Conservation (phyloP, 176 grass and related monocot genomes). For the Musa troglodytarum region DNA sequence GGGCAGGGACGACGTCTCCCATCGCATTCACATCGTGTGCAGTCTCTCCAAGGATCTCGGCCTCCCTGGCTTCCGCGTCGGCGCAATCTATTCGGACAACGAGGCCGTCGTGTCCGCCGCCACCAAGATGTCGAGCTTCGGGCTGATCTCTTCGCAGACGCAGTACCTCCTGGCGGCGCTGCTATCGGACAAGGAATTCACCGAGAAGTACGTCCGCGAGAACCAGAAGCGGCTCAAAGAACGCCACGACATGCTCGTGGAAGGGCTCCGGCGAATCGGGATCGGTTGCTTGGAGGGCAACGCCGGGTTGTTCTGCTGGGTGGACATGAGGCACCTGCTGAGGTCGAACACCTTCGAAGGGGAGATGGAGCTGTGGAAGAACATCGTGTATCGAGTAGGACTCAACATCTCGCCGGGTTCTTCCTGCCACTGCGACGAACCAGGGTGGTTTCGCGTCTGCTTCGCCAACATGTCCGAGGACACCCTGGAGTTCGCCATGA, state of each 20-base stretch:
- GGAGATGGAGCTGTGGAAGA: constrained; percentile 84
- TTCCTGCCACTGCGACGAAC: constrained; percentile 79
- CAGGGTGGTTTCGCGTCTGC: constrained; percentile 89
- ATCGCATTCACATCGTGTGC: constrained; percentile 69
- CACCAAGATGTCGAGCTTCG: constrained; percentile 96
- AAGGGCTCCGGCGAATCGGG: constrained; percentile 33
- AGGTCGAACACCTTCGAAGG: constrained; percentile 31
- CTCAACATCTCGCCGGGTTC: constrained; percentile 83
- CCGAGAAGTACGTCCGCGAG: constrained; percentile 32
- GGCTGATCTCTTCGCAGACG: constrained; percentile 81
- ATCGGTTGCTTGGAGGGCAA: constrained; percentile 49
- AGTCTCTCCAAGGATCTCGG: constrained; percentile 94
- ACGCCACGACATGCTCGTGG: constrained; percentile 42
- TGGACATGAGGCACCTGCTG: constrained; percentile 54
- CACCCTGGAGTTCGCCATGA: constrained; percentile 59
- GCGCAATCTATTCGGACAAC: constrained; percentile 73
- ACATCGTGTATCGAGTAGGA: constrained; percentile 54
- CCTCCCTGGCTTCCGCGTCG: constrained; percentile 76
- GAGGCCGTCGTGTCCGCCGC: constrained; percentile 50
- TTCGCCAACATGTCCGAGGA: constrained; percentile 81
- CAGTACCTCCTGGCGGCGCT: constrained; percentile 56
- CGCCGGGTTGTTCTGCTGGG: constrained; percentile 91
- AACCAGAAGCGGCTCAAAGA: constrained; percentile 48
- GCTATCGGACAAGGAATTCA: constrained; percentile 52
- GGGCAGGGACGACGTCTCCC: neutral